Percentiles rank a stretch among this genome's conserved stretches.
Evolutionary conservation across 306 rosid genomes (phyloP).

Genomic region (Trichosanthes cucumerina): DNA sequence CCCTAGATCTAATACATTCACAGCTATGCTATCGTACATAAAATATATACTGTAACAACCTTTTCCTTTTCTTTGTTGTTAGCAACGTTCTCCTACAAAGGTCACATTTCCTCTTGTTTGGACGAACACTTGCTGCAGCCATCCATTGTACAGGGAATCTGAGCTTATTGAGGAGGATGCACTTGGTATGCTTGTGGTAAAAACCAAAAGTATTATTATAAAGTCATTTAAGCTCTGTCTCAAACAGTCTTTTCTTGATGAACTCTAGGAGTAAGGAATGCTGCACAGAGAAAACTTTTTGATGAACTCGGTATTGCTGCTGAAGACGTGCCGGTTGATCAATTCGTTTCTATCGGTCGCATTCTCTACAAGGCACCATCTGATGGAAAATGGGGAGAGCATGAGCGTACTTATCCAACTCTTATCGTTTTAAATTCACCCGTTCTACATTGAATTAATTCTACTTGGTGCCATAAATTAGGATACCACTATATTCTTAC

Average conservation of each 20-base stretch:
- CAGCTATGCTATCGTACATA: not conserved
- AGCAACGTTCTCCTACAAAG: slow-evolving; percentile 97
- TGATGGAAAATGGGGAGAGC: slow-evolving; percentile 99
- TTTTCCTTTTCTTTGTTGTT: not conserved
- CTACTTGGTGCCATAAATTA: not conserved
- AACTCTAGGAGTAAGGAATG: slow-evolving; percentile 72
- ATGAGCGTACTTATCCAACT: slow-evolving; percentile 52
- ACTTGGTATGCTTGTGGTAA: slow-evolving; percentile 32
- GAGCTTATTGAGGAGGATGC: slow-evolving; percentile 55
- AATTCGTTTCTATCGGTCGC: slow-evolving; percentile 80
- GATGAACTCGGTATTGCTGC: slow-evolving; percentile 91
- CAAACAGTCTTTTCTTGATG: not conserved
- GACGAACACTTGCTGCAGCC: slow-evolving; percentile 87
- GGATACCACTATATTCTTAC: not conserved
- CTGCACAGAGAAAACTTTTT: slow-evolving; percentile 95
- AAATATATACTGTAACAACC: not conserved
- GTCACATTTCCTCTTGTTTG: slow-evolving; percentile 98
- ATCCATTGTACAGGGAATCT: slow-evolving; percentile 59
- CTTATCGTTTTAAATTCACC: not conserved
- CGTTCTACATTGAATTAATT: not conserved
- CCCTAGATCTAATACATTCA: not conserved
- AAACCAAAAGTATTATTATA: not conserved
- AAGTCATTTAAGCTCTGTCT: not conserved
- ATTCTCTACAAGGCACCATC: slow-evolving; percentile 96
- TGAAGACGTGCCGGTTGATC: slow-evolving; percentile 83